phyloP scores from a whole-genome alignment of 371 early-diverging fungal genomes.

The Paraphysoderma sedebokerense region DNA sequence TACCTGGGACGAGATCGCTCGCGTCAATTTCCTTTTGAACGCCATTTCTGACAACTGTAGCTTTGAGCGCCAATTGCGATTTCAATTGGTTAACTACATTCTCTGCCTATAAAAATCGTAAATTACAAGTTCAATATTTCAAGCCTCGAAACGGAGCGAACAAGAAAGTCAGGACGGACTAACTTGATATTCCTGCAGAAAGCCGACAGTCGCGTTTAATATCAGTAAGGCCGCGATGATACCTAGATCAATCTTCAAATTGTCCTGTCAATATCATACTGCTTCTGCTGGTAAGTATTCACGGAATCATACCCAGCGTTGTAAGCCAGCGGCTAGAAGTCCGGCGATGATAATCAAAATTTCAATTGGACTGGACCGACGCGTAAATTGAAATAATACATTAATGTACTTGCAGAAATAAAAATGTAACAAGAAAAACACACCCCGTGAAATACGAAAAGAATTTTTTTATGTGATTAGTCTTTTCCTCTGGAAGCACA shows the following conservation, averaged over 20 bases:
- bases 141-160: too few relatives aligned
- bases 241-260: slow-evolving; percentile 69
- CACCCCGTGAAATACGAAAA: slow-evolving; percentile 74
- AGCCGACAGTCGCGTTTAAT: slow-evolving; percentile 78
- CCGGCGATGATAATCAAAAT: slow-evolving; percentile 52
- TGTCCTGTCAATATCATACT: too few relatives aligned
- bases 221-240: slow-evolving; percentile 68
- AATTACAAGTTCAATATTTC: too few relatives aligned
- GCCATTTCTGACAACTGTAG: slow-evolving; percentile 59
- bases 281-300: too few relatives aligned
- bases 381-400: too few relatives aligned
- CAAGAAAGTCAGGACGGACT: too few relatives aligned
- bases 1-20: slow-evolving; percentile 55
- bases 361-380: too few relatives aligned
- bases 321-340: slow-evolving; percentile 21
- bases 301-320: too few relatives aligned
- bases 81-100: slow-evolving; percentile 76
- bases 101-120: too few relatives aligned
- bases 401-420: too few relatives aligned
- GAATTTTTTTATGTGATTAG: slow-evolving; percentile 71
- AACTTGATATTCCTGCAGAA: slow-evolving; percentile 70
- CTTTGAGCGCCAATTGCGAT: slow-evolving; percentile 72
- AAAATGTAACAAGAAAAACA: slow-evolving; percentile 69
- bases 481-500: slow-evolving; percentile 66
- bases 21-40: slow-evolving; percentile 62